Evolutionary conservation across 75 land plant species (phyloP).

Genomic region (Cryptomeria japonica): DNA sequence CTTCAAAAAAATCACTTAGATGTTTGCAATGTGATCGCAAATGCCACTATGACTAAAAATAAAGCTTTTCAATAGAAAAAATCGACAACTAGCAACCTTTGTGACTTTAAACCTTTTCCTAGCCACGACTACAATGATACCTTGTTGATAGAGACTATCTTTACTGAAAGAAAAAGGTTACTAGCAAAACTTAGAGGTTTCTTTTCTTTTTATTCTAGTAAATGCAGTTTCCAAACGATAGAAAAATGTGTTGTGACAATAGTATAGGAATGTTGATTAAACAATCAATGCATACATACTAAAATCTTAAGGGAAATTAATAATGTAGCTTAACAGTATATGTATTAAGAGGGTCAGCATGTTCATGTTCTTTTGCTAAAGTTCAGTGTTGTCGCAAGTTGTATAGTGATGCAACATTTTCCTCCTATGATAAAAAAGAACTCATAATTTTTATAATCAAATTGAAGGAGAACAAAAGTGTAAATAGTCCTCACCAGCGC

Average conservation of each 20-base stretch:
- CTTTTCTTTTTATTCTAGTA: not conserved
- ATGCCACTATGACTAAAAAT: too few relatives aligned
- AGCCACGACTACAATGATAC: not conserved
- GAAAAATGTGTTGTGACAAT: not conserved
- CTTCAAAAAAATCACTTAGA: too few relatives aligned
- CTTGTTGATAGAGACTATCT: not conserved
- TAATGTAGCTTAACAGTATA: not conserved
- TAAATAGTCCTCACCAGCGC: slow-evolving; percentile 52
- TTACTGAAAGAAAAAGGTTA: not conserved
- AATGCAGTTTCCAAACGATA: not conserved
- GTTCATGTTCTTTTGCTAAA: not conserved
- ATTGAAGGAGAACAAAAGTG: not conserved
- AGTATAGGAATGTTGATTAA: not conserved
- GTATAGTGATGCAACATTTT: not conserved
- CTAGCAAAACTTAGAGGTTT: not conserved
- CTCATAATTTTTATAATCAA: not conserved
- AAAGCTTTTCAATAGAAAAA: too few relatives aligned
- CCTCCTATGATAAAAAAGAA: not conserved
- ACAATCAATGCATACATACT: not conserved
- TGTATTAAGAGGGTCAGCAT: not conserved
- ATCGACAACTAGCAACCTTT: too few relatives aligned
- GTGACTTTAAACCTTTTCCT: too few relatives aligned
- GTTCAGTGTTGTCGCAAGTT: not conserved
- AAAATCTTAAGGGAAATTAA: not conserved
- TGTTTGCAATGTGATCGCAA: too few relatives aligned